These are phyloP conservation scores for Podospora pseudocomata DNA, from an alignment of 495 filamentous ascomycete species.

Conservation along the genomic window DNA sequence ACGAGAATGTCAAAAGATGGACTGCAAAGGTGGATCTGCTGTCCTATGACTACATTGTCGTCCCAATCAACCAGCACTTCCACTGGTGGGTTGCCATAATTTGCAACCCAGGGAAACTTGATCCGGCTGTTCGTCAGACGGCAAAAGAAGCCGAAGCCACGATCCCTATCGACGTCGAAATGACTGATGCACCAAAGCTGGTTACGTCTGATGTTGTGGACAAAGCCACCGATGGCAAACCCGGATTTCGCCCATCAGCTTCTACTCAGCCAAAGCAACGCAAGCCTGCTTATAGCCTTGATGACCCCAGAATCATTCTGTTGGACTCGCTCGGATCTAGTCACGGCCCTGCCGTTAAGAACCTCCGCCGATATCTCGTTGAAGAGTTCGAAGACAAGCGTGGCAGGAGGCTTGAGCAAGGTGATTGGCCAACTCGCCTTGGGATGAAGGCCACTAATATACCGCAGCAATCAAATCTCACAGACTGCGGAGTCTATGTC, in stretches of 20 bases:
- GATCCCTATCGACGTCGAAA: conserved; percentile 20
- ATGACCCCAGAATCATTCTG: conserved; percentile 69
- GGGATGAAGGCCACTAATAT: conserved; percentile 67
- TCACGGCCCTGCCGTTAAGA: conserved; percentile 58
- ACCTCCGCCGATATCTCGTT: conserved; percentile 72
- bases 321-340: conserved; percentile 73
- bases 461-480: conserved; percentile 77
- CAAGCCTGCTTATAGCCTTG: conserved; percentile 31
- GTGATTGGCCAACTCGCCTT: conserved; percentile 40
- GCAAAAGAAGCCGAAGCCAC: not conserved
- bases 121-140: conserved; percentile 27
- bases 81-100: conserved; percentile 98
- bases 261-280: conserved; percentile 15
- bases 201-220: conserved; percentile 27
- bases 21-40: conserved; percentile 84
- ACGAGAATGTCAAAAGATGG: conserved; percentile 81
- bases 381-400: conserved; percentile 67
- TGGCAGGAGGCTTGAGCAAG: conserved; percentile 54
- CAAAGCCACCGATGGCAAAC: conserved; percentile 11
- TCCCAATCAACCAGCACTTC: conserved; percentile 80
- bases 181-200: conserved; percentile 23
- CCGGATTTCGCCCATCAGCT: not conserved
- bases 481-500: conserved; percentile 85
- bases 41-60: conserved; percentile 79
- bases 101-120: conserved; percentile 69